Evolutionary conservation across 805 yeast genomes (phyloP), one percentile per base, ranked within the genome.

Genomic region (Metschnikowia henanensis): DNA sequence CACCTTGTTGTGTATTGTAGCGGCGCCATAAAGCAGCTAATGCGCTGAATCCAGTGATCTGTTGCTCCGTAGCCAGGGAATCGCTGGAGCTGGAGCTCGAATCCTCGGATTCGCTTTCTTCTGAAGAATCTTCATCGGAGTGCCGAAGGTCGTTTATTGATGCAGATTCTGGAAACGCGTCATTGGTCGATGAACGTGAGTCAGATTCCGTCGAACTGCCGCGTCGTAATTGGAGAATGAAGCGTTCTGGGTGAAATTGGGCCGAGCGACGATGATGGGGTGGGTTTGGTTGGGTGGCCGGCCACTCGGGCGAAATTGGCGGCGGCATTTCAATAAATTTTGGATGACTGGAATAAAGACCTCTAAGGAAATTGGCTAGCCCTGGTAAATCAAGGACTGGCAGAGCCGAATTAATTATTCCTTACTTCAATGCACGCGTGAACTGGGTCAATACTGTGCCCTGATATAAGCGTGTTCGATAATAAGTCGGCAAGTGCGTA

Each of bases 41-140:
- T 10, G 34, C 40, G 17, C 40, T 22, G 5, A 21, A 21, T 19
- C 17, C 32, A 6, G 32, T 19, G 13, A 35, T 6, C 13, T 16
- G 26, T 18, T 20, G 30, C 20, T 12, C 37, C 10, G 37, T 21
- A 7, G 37, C 17, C 31, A 33, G 42, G 17, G 28, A 25, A 10
- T 39, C 43, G 19, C 37, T 39, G 15, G 4, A 20, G 23, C 34
- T 29, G 5, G 39, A 35, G 31, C 35, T 25, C 30, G 21, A 4
- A 3, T 41, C 39, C 18, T 39, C 43, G 22, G 38, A 39, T n/a
- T 39, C 43, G 20, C 38, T 33, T 12, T 34, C 43, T 7, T 34
- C 34, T 2, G 38, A 34, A 6, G 43, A 32, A n/a, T n/a, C n/a
- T 19, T 15, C 25, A 8, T n/a, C 20, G 9, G 17, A 10, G n/a